These are phyloP conservation scores for Fusarium tricinctum DNA, from an alignment of 2,329 filamentous ascomycete genomes.

Conservation along the genomic window DNA sequence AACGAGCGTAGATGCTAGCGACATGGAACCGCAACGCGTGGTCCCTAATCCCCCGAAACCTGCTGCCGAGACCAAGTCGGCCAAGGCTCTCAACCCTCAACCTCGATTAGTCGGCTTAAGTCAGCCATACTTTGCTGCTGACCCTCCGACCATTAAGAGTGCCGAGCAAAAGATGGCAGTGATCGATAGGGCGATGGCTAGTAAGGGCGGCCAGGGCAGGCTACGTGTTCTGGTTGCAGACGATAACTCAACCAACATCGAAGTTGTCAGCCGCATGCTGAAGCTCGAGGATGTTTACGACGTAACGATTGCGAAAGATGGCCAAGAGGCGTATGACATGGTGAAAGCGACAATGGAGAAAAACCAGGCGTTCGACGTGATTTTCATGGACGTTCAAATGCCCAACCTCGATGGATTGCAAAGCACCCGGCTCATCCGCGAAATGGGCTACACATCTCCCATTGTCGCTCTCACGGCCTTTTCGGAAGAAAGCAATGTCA, in stretches of 20 bases:
- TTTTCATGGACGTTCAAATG: constrained; percentile 98
- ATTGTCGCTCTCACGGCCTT: constrained; percentile 94
- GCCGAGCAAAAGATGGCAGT: constrained; percentile 74
- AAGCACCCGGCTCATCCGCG: constrained; percentile 85
- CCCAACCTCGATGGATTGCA: constrained; percentile 92
- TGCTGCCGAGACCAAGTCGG: constrained; percentile 51
- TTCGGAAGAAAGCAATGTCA: constrained; percentile 89
- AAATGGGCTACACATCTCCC: constrained; percentile 87
- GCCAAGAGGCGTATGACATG: constrained; percentile 87
- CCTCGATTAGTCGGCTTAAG: constrained; percentile 86
- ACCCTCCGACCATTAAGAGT: constrained; percentile 53
- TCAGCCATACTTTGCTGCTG: constrained; percentile 80
- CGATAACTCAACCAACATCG: constrained; percentile 70
- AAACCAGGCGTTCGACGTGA: constrained; percentile 81
- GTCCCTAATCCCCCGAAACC: constrained; percentile 43
- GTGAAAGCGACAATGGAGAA: constrained; percentile 86
- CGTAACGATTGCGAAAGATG: constrained; percentile 88
- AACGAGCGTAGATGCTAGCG: constrained; percentile 60
- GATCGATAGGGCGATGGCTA: constrained; percentile 74
- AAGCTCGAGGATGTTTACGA: constrained; percentile 87
- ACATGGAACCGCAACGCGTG: constrained; percentile 56
- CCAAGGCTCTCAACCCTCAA: constrained; percentile 71
- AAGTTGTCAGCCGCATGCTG: constrained; percentile 72
- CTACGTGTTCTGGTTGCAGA: constrained; percentile 90
- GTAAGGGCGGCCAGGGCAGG: constrained; percentile 70